Evolutionary conservation across 2,329 filamentous ascomycete species (phyloP), one percentile per base, ranked within the genome.

Genomic region (Sarocladium oryzae): DNA sequence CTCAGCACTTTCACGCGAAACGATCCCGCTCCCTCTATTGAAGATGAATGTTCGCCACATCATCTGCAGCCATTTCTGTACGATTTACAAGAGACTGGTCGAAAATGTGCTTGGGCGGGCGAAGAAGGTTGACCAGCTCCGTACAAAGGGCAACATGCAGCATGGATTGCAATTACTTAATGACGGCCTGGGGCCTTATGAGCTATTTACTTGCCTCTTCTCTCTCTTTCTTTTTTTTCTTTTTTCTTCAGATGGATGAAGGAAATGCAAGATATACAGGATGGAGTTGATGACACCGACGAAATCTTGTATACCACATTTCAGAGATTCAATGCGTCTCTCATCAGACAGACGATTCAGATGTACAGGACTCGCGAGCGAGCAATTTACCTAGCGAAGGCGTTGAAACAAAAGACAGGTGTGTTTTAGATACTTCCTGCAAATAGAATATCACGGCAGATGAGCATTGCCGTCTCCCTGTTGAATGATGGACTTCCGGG

Each of bases 281-380:
- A 48, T 23, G 43, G n/a, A 48, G 24, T 48, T 48, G 26, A 48
- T 11, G 26, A 48, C 16, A 32, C 24, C 43, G 26, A 48, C 43
- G 49, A 54, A 56, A 62, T 62, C 52, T 62, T 62, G 60, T 59
- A 60, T 58, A 61, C 51, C 56, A 54, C 51, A 56, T 56, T 53
- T 53, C 28, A 56, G n/a, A 32, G 43, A 32, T 43, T 16, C 43
- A n/a, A n/a, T n/a, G 43, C 26, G 26, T 32, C 16, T 21, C 18
- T 18, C n/a, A n/a, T n/a, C n/a, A n/a, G n/a, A n/a, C n/a, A 48
- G 28, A 33, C 43, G 43, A 48, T 48, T n/a, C 24, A 32, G 24
- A 48, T 48, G 43, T 48, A 48, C 43, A 48, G 24, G 33, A 48
- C 43, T 48, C 43, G 43, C 43, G 21, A 48, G 43, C 43, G 43